phyloP scores from a whole-genome alignment of 371 early-diverging fungal genomes.

The Mucor irregularis region DNA sequence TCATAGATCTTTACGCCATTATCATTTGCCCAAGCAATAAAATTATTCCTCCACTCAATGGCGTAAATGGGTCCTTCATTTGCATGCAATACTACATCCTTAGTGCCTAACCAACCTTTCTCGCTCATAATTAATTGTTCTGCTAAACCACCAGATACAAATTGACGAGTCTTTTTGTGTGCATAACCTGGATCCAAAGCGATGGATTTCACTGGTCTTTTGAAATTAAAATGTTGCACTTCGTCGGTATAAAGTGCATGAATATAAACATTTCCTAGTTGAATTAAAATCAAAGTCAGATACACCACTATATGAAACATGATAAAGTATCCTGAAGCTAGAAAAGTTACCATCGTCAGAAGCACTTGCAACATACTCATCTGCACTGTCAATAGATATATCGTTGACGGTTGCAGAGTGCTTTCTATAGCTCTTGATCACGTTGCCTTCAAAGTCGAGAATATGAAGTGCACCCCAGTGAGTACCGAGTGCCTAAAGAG shows the following conservation, averaged over 20 bases:
- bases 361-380: constrained; percentile 89
- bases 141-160: constrained; percentile 90
- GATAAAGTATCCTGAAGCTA: not conserved
- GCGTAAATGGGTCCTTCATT: constrained; percentile 89
- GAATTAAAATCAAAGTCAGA: not conserved
- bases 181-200: constrained; percentile 88
- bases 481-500: constrained; percentile 94
- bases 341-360: constrained; percentile 83
- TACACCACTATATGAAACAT: not conserved
- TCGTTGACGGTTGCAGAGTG: constrained; percentile 85
- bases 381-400: constrained; percentile 80
- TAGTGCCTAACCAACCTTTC: constrained; percentile 66
- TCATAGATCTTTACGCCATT: constrained; percentile 87
- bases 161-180: constrained; percentile 68
- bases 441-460: constrained; percentile 90
- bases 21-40: constrained; percentile 95
- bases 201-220: constrained; percentile 87
- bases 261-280: constrained; percentile 73
- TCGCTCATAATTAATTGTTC: constrained; percentile 84
- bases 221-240: constrained; percentile 66
- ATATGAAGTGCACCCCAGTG: constrained; percentile 92
- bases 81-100: constrained; percentile 75
- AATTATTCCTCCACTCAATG: constrained; percentile 79
- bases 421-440: constrained; percentile 74
- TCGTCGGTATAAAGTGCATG: constrained; percentile 71